Base-by-base conservation (phyloP, 148 eudicot genomes). In the Rhododendron kiyosumense region DNA sequence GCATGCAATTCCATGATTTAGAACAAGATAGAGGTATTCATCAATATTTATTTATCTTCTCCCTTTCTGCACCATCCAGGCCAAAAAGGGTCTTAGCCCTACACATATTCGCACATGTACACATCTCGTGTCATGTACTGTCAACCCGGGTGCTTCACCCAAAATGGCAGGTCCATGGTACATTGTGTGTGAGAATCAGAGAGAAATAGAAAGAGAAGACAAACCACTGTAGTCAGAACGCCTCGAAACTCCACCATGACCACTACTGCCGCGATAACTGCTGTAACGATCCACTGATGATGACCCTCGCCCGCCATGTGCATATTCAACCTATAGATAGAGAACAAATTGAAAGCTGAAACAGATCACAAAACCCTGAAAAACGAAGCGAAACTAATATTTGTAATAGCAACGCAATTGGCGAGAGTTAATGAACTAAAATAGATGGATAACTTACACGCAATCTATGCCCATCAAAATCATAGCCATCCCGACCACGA, bases 211-310 rank as follows among this genome's bases (percentile, higher is more conserved):
- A 43, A 22, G 18, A n/a, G 43, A 59, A 57, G 10, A 61, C 88
- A 51, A 54, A 96, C 99, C 99, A 48, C 99, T 89, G 79, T 93
- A 96, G 49, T 96, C 96, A 81, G 99, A 91, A 76, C 93, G 97
- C 88, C 94, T 91, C 0, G 98, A 90, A 48, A 88, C 83, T 86
- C 95, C 94, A 86, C 95, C 94, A 52, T 95, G 93, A 85, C 92
- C 48, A 67, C 94, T 91, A 81, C 97, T 88, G 59, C 93, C 75
- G 74, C 95, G 88, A 43, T 91, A 88, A 83, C 94, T 94, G 88
- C 95, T 93, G 71, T 91, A 52, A 77, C 94, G 94, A 74, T 96
- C 98, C 17, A 87, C 88, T 52, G 98, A 92, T 73, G 96, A 88
- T n/a, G 91, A 84, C 61, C 92, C 93, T 86, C 95, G 92, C 41